These are phyloP conservation scores for Acorus calamus DNA, from an alignment of 106 monocot species.

Conservation along the genomic window DNA sequence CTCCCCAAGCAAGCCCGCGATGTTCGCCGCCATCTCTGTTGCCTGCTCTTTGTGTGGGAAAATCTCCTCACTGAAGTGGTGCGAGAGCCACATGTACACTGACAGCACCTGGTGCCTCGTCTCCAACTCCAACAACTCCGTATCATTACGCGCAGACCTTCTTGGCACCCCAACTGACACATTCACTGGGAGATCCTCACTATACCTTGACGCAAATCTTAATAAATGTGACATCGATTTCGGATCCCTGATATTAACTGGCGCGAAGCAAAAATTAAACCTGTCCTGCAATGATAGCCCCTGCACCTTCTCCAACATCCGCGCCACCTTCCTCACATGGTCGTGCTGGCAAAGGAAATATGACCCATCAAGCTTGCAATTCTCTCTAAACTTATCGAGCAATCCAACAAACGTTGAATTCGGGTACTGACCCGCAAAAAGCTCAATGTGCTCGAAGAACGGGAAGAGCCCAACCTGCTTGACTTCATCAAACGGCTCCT, in stretches of 20 bases:
- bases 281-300: constrained; percentile 71
- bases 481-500: constrained; percentile 81
- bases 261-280: constrained; percentile 91
- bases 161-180: constrained; percentile 80
- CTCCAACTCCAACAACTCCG: constrained; percentile 89
- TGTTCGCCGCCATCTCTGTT: constrained; percentile 60
- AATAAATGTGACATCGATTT: constrained; percentile 93
- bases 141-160: constrained; percentile 71
- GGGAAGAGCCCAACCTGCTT: constrained; percentile 78
- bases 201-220: constrained; percentile 66
- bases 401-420: constrained; percentile 44
- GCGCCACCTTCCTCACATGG: constrained; percentile 70
- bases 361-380: constrained; percentile 52
- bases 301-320: constrained; percentile 83
- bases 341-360: constrained; percentile 82
- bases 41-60: constrained; percentile 77
- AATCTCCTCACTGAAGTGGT: constrained; percentile 74
- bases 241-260: constrained; percentile 87
- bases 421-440: constrained; percentile 69
- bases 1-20: constrained; percentile 73
- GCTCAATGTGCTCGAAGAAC: constrained; percentile 88
- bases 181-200: constrained; percentile 59
- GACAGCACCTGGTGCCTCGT: constrained; percentile 95
- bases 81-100: constrained; percentile 85
- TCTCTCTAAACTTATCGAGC: constrained; percentile 69